Base-by-base conservation (phyloP, 106 monocot species). In the Dioscorea dumetorum region DNA sequence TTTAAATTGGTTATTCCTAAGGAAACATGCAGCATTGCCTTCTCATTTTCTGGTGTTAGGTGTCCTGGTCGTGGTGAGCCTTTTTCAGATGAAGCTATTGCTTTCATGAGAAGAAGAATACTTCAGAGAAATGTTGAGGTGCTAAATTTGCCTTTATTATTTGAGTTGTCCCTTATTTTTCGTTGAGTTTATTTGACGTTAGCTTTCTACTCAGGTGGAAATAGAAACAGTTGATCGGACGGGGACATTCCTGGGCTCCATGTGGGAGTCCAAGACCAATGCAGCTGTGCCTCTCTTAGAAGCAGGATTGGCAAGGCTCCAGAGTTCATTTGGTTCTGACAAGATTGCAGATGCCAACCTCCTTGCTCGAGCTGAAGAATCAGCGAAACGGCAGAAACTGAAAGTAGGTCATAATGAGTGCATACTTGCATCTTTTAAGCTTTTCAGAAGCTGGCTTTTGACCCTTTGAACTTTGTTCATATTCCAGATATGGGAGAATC, bases 101-200 rank as follows among this genome's bases (percentile, higher is more conserved):
- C 93, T 24, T 83, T 99, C 20, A 99, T 93, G 99, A 78, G 99
- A 66, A 80, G 99, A 60, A 99, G 71, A 72, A 85, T 99, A 61
- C 60, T 93, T 63, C 93, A 99, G 65, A 75, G 91, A 62, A 87
- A 99, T 83, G 99, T 99, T n/a, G 99, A 93, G 93, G 91, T 94
- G 54, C 34, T 58, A 0, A 64, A 21, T 63, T 49, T 32, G 24
- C 41, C 62, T 54, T 54, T 57, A 53, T 58, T 48, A 15, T 15
- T 41, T 31, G 13, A 33, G 20, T 32, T 49, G 1, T 23, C 24
- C 59, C 58, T 14, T 33, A 11, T 50, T 23, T 65, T n/a, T 12
- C 19, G 33, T 15, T 31, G 53, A 66, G 12, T 28, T 32, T 32
- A 21, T 66, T 4, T 49, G 48, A 62, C 48, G 19, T 70, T 62